Evolutionary conservation across 768 basidiomycete species (phyloP).

Genomic region (Auriscalpium orientale): DNA sequence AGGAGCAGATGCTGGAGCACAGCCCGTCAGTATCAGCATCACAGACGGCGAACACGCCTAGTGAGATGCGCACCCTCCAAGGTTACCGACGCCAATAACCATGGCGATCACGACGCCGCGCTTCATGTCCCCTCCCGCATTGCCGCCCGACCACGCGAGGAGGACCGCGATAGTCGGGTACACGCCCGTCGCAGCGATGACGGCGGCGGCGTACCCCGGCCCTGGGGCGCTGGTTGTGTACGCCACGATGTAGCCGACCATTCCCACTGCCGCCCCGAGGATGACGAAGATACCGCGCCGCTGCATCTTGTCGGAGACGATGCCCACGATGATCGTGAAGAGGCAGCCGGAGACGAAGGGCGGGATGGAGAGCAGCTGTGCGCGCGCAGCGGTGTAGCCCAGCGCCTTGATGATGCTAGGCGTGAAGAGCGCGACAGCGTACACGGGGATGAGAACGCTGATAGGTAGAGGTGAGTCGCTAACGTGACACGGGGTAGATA

Average conservation of each 20-base stretch:
- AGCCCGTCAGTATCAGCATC: constrained; percentile 18
- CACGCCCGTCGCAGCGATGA: constrained; percentile 46
- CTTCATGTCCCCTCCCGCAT: constrained; percentile 49
- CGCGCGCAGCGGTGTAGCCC: constrained; percentile 39
- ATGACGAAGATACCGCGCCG: constrained; percentile 45
- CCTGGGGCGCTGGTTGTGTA: constrained; percentile 26
- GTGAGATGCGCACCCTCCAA: constrained; percentile 34
- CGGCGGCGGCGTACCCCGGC: constrained; percentile 37
- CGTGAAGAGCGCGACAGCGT: constrained; percentile 32
- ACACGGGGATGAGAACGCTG: constrained; percentile 39
- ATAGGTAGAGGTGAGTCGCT: too few relatives aligned
- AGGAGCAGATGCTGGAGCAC: constrained; percentile 31
- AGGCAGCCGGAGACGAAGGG: constrained; percentile 26
- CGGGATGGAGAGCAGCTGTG: constrained; percentile 32
- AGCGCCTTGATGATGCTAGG: constrained; percentile 29
- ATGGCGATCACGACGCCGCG: constrained; percentile 45
- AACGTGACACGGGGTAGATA: too few relatives aligned
- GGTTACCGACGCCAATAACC: constrained; percentile 47
- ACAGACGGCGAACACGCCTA: constrained; percentile 11
- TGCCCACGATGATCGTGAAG: constrained; percentile 23
- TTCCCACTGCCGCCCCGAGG: constrained; percentile 30
- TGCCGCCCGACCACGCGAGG: constrained; percentile 49
- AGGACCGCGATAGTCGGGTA: constrained; percentile 41
- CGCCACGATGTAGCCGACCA: constrained; percentile 45
- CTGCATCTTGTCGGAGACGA: constrained; percentile 29